A percentile compares a stretch with the other conserved stretches of the same genome.
Evolutionary conservation across 164 flowering plant species (phyloP).

Genomic region (Nymphaea colorata): DNA sequence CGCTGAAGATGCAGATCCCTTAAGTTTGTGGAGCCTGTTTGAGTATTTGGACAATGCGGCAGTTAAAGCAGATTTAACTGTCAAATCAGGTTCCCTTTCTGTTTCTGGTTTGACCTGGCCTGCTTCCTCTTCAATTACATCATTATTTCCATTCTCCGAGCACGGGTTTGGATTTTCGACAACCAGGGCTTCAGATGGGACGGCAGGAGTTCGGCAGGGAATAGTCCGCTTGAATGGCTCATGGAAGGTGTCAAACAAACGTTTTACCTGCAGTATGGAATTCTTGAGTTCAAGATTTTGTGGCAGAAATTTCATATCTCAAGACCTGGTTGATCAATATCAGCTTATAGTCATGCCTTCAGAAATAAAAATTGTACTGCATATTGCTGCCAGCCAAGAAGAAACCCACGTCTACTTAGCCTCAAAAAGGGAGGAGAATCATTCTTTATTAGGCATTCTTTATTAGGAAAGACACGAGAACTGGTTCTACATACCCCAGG

Average conservation of each 20-base stretch:
- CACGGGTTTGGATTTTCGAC: slow-evolving; percentile 16
- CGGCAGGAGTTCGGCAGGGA: slow-evolving; percentile 24
- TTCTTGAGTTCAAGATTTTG: background rate
- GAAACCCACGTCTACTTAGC: background rate
- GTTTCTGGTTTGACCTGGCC: slow-evolving; percentile 26
- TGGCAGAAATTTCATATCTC: background rate
- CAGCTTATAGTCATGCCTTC: no score
- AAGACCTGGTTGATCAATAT: background rate
- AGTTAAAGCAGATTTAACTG: slow-evolving; percentile 61
- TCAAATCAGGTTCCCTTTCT: slow-evolving; percentile 37
- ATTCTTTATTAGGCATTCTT: no score
- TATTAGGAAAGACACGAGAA: no score
- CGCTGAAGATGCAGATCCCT: background rate
- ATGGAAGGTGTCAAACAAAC: slow-evolving; percentile 83
- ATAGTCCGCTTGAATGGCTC: slow-evolving; percentile 82
- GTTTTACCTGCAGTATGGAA: slow-evolving; percentile 45
- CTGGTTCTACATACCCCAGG: no score
- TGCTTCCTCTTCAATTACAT: background rate
- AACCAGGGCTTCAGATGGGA: slow-evolving; percentile 22
- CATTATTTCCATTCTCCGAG: slow-evolving; percentile 5
- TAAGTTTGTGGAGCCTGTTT: slow-evolving; percentile 25
- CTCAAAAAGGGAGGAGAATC: background rate
- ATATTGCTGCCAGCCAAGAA: background rate
- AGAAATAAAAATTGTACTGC: background rate
- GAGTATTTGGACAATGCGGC: slow-evolving; percentile 72